Evolutionary conservation across 2,329 filamentous ascomycete genomes (phyloP), one percentile per base, ranked within the genome.

Genomic region (Penicillium sclerotigenum): DNA sequence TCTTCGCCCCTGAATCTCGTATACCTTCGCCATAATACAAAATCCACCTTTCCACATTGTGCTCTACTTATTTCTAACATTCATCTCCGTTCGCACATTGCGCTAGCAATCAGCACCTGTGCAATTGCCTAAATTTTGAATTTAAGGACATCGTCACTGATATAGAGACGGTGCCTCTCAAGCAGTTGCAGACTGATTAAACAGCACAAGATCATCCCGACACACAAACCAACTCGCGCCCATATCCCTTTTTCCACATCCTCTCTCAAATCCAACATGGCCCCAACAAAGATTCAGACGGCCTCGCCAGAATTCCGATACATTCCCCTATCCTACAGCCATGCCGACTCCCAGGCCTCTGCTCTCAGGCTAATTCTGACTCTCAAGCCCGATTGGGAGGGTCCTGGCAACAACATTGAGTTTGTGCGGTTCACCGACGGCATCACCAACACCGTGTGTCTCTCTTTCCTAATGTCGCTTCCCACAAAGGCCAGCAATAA

Each of bases 391-490:
- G 86, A 95, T 66, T 99, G 94, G 94, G 82, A 86, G 64, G 81
- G 83, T 46, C 79, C 83, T 34, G 85, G 87, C 62, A 88, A 89
- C 55, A 83, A 87, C 41, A 82, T 99, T 66, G 87, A 94, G 68
- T 90, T 97, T 71, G 82, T 91, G 64, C 87, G 89, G 62, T 99
- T 97, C 79, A 99, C 91, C 37, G 94, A 99, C 69, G 94, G 94
- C 70, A 99, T 97, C 77, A 99, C 94, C 64, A 99, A 99, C 77
- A 97, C 92, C 62, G 83, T 85, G 76, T 64, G 81, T 80, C 52
- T 45, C 46, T 57, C 57, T 45, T 42, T 47, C 61, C 38, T 13
- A 20, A n/a, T 33, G 22, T 28, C 13, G 34, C 41, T 16, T 34
- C 22, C 33, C 13, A 28, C 28, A 4, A 4, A n/a, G 26, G 34